phyloP scores from a whole-genome alignment of 2,329 filamentous ascomycete species.

The Talaromyces sp. region DNA sequence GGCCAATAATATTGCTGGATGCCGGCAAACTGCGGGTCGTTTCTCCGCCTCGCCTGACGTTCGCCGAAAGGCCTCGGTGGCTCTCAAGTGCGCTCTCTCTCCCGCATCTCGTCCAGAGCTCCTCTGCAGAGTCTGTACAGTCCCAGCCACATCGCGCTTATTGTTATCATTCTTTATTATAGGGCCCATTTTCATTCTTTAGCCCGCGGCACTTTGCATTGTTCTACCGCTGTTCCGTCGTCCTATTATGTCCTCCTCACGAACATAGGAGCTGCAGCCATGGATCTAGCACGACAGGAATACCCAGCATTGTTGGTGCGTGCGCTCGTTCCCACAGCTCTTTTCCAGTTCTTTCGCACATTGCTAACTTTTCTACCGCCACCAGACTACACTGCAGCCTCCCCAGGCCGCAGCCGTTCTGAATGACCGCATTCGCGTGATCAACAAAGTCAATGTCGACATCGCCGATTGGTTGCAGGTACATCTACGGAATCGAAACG shows the following conservation, averaged over 20 bases:
- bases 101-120: background rate
- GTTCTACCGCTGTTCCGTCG: constrained; percentile 8
- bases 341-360: constrained; percentile 17
- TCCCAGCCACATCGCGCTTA: background rate
- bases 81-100: background rate
- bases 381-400: constrained; percentile 73
- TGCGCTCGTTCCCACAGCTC: constrained; percentile 10
- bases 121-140: background rate
- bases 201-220: constrained; percentile 6
- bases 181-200: background rate
- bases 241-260: constrained; percentile 27
- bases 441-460: constrained; percentile 78
- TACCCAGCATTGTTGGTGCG: constrained; percentile 93
- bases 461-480: constrained; percentile 98
- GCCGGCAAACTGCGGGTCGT: background rate
- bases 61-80: background rate
- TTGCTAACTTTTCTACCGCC: constrained; percentile 12
- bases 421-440: constrained; percentile 81
- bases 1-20: background rate
- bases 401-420: constrained; percentile 74
- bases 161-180: background rate
- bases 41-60: background rate
- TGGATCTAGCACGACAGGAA: constrained; percentile 78
- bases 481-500: constrained; percentile 42
- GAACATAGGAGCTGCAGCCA: constrained; percentile 33